Percentiles rank a stretch among this genome's conserved stretches.
These are phyloP conservation scores for Zelonia costaricensis DNA, from an alignment of 208 protist species.

Conservation along the genomic window DNA sequence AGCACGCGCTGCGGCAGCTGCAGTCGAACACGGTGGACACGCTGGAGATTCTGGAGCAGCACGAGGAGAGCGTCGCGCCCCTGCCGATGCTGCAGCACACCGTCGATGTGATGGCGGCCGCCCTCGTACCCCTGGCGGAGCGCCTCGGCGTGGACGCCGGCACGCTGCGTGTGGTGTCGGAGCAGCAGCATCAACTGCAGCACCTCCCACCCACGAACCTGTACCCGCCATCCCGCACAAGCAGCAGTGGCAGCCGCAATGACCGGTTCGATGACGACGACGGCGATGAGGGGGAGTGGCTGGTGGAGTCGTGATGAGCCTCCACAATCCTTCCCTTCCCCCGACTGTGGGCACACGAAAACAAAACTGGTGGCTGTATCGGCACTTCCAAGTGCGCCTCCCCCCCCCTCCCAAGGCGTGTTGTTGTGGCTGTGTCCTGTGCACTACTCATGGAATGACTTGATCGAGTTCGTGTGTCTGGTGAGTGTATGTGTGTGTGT, in stretches of 20 bases:
- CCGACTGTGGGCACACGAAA: too few species aligned
- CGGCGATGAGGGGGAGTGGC: not conserved
- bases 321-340: not conserved
- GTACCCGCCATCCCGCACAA: constrained; percentile 4
- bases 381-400: too few species aligned
- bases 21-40: constrained; percentile 54
- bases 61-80: constrained; percentile 52
- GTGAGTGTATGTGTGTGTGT: not conserved
- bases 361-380: too few species aligned
- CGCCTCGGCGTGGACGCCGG: constrained; percentile 34
- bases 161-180: constrained; percentile 24
- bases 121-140: constrained; percentile 31
- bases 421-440: too few species aligned
- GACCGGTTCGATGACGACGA: not conserved
- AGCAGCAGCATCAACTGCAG: not conserved
- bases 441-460: too few species aligned
- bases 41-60: constrained; percentile 73
- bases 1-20: constrained; percentile 44
- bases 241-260: constrained; percentile 1
- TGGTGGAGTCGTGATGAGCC: not conserved
- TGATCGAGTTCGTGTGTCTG: not conserved
- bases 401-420: too few species aligned
- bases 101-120: constrained; percentile 30
- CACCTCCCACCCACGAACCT: constrained; percentile 1
- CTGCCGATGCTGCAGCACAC: constrained; percentile 42